phyloP scores from a whole-genome alignment of 352 stramenopile genomes.

The Thraustotheca clavata region DNA sequence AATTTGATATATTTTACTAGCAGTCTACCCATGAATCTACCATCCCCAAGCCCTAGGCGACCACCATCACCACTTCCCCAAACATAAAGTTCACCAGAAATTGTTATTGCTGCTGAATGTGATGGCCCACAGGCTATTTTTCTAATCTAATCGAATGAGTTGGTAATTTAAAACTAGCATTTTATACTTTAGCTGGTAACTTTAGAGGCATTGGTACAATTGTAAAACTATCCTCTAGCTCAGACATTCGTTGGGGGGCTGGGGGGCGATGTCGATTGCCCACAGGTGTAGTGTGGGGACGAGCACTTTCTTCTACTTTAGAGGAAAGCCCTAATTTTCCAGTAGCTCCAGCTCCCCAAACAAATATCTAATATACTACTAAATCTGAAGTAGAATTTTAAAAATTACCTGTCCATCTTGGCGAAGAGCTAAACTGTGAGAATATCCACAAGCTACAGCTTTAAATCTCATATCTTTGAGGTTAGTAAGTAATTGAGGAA shows the following conservation, averaged over 20 bases:
- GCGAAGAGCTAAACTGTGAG: conserved; percentile 59
- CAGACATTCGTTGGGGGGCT: neutral
- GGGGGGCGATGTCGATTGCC: neutral
- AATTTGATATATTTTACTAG: neutral
- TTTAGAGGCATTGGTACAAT: conserved; percentile 38
- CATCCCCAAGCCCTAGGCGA: conserved; percentile 60
- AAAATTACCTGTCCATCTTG: conserved; percentile 31
- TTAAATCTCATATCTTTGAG: conserved; percentile 43
- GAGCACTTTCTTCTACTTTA: neutral
- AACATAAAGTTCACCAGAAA: conserved; percentile 48
- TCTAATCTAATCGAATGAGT: conserved; percentile 28
- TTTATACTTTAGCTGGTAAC: neutral
- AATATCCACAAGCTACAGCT: conserved; percentile 48
- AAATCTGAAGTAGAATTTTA: neutral
- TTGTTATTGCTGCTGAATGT: conserved; percentile 58
- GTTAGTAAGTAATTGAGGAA: conserved; percentile 36
- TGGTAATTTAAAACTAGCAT: neutral
- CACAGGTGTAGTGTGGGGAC: conserved; percentile 12
- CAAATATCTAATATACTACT: conserved; percentile 33
- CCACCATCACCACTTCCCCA: conserved; percentile 68
- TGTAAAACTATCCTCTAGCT: conserved; percentile 49
- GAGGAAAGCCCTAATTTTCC: conserved; percentile 56
- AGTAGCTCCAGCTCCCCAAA: conserved; percentile 59
- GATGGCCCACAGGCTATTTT: conserved; percentile 71
- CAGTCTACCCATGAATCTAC: conserved; percentile 32